Percentiles rank a stretch among this genome's conserved stretches.
Evolutionary conservation across 2,329 filamentous ascomycete species (phyloP).

Genomic region (Cryoendolithus antarcticus): DNA sequence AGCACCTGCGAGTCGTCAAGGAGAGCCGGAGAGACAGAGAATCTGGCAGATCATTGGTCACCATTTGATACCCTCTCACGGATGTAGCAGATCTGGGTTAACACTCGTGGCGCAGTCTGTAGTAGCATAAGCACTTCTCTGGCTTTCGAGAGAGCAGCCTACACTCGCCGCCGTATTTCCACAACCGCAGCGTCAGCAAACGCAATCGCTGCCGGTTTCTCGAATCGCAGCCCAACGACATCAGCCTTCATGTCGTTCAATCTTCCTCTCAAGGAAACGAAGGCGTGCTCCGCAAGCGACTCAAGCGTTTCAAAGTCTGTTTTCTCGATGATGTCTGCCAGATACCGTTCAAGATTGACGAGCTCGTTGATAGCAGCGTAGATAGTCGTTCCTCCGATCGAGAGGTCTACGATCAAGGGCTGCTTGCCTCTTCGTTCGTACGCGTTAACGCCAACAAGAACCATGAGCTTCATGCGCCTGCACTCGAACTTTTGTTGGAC

Average conservation of each 20-base stretch:
- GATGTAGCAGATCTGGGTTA: too few relatives aligned
- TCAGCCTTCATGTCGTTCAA: slow-evolving; percentile 1
- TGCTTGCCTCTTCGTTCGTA: slow-evolving; percentile 58
- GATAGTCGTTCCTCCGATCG: slow-evolving; percentile 1
- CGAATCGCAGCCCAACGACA: slow-evolving; percentile 45
- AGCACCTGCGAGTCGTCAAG: too few relatives aligned
- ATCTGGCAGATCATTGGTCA: too few relatives aligned
- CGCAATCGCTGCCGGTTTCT: slow-evolving; percentile 62
- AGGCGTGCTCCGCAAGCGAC: slow-evolving; percentile 33
- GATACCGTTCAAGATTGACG: too few relatives aligned
- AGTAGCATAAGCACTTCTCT: too few relatives aligned
- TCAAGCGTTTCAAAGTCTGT: slow-evolving; percentile 37
- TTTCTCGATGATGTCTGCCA: slow-evolving; percentile 29
- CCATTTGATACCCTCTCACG: too few relatives aligned
- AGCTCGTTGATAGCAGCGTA: slow-evolving; percentile 4
- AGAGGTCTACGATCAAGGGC: slow-evolving; percentile 45
- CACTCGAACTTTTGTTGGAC: slow-evolving; percentile 2
- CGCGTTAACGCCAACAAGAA: slow-evolving; percentile 58
- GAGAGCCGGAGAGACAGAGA: too few relatives aligned
- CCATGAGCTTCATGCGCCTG: slow-evolving; percentile 49
- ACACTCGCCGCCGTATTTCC: slow-evolving; percentile 33
- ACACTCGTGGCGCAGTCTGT: too few relatives aligned
- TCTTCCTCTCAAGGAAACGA: too few relatives aligned
- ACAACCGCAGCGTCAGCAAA: slow-evolving; percentile 60
- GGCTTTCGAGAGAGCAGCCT: not conserved